Evolutionary conservation across 1,284 basidiomycete species (phyloP).

Genomic region (Irpex lacteus): DNA sequence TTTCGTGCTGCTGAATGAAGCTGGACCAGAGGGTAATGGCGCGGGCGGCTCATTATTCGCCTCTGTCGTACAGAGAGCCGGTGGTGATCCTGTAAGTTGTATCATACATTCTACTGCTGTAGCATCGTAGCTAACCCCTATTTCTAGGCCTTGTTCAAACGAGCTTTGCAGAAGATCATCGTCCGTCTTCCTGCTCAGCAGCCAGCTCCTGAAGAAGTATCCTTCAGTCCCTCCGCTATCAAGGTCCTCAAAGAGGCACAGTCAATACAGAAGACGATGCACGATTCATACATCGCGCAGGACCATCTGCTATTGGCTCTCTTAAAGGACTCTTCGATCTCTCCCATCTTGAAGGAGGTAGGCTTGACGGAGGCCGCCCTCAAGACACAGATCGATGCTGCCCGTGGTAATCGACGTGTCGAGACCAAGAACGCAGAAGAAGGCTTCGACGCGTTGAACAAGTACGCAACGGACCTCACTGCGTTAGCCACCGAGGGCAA

Average conservation of each 20-base stretch:
- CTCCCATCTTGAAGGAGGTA: slow-evolving; percentile 70
- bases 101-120: slow-evolving; percentile 14
- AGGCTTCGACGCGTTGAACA: slow-evolving; percentile 83
- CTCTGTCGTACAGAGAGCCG: slow-evolving; percentile 75
- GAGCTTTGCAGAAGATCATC: slow-evolving; percentile 65
- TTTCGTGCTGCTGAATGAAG: slow-evolving; percentile 70
- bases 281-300: slow-evolving; percentile 92
- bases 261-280: slow-evolving; percentile 81
- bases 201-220: slow-evolving; percentile 80
- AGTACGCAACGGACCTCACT: slow-evolving; percentile 86
- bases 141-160: slow-evolving; percentile 51
- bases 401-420: slow-evolving; percentile 78
- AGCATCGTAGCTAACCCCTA: slow-evolving; percentile 18
- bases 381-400: slow-evolving; percentile 78
- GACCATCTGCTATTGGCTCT: slow-evolving; percentile 77
- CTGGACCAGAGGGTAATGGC: slow-evolving; percentile 33
- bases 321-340: slow-evolving; percentile 68
- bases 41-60: slow-evolving; percentile 56
- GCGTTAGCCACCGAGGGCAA: slow-evolving; percentile 87
- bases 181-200: slow-evolving; percentile 81
- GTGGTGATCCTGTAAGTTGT: slow-evolving; percentile 67
- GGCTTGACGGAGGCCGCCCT: slow-evolving; percentile 71
- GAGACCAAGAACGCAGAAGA: slow-evolving; percentile 83
- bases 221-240: slow-evolving; percentile 57
- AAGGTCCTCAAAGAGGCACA: slow-evolving; percentile 83